Conservation (phyloP, 176 grass and related monocot genomes). For the Oryza glumipatula region DNA sequence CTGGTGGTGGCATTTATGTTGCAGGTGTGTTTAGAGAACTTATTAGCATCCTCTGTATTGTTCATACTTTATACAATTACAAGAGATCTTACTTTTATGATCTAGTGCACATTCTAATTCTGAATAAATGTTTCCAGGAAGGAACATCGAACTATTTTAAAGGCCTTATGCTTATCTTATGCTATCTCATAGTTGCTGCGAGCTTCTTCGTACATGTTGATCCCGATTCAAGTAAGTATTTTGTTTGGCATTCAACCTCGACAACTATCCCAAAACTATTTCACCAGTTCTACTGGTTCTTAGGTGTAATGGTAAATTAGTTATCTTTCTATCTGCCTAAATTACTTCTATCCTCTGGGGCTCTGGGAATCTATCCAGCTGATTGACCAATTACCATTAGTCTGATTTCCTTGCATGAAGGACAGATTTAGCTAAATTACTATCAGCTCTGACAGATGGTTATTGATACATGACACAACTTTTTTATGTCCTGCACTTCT, state of each 20-base stretch:
- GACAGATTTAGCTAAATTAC: slow-evolving; percentile 2
- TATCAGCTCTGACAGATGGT: not conserved
- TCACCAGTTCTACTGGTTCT: not conserved
- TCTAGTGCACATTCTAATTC: slow-evolving; percentile 1
- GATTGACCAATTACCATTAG: not conserved
- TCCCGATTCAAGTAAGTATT: slow-evolving; percentile 63
- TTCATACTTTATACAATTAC: slow-evolving; percentile 18
- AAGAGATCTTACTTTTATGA: not conserved
- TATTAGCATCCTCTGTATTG: slow-evolving; percentile 11
- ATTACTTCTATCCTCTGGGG: not conserved
- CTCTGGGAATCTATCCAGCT: not conserved
- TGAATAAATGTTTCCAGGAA: slow-evolving; percentile 60
- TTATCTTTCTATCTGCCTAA: not conserved
- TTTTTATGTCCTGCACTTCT: not conserved
- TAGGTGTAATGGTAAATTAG: slow-evolving; percentile 26
- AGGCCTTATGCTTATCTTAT: slow-evolving; percentile 88
- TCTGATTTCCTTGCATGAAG: slow-evolving; percentile 16
- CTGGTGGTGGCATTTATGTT: slow-evolving; percentile 97
- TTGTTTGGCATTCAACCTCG: slow-evolving; percentile 15
- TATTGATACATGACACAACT: not conserved
- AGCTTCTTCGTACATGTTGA: slow-evolving; percentile 94
- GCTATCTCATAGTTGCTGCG: slow-evolving; percentile 85
- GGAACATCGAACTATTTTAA: slow-evolving; percentile 93
- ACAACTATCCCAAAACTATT: slow-evolving; percentile 18
- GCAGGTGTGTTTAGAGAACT: slow-evolving; percentile 61